Percentiles rank a stretch among this genome's conserved stretches.
phyloP scores from a whole-genome alignment of 139 green algal species.

The Yamagishiella unicocca region DNA sequence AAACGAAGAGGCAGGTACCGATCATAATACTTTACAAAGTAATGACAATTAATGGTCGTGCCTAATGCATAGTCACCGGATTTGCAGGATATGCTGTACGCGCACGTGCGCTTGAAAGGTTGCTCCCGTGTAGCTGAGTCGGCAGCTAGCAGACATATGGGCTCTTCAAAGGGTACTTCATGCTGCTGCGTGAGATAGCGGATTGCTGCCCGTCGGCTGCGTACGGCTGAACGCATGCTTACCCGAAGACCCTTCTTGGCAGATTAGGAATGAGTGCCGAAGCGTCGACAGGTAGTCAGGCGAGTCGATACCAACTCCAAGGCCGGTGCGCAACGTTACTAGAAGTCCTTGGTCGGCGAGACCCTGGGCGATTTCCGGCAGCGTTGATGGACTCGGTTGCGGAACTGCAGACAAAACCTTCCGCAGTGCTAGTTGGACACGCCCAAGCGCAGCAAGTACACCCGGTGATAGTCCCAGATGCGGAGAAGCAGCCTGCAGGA shows the following conservation, averaged over 20 bases:
- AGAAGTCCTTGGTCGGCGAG: background rate
- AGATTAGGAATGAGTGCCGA: constrained; percentile 29
- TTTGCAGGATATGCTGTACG: too few relatives aligned
- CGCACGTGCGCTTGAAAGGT: background rate
- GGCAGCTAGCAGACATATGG: background rate
- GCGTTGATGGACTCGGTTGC: background rate
- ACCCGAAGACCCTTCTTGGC: constrained; percentile 16
- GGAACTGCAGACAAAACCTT: background rate
- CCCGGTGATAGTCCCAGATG: background rate
- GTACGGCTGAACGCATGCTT: background rate
- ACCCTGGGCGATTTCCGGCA: background rate
- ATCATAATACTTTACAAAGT: background rate
- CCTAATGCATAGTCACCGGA: background rate
- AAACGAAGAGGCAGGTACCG: background rate
- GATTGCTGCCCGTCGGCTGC: background rate
- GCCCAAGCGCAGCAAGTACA: background rate
- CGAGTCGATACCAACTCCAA: background rate
- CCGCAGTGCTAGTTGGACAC: background rate
- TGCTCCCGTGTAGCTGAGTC: background rate
- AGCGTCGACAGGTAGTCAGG: constrained; percentile 21
- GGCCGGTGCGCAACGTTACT: constrained; percentile 8
- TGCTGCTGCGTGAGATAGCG: background rate
- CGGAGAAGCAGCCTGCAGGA: background rate
- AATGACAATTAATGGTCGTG: background rate
- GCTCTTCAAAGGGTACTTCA: background rate